These are phyloP conservation scores for Arxiozyma telluris DNA, from an alignment of 1,139 yeast species.

Conservation along the genomic window DNA sequence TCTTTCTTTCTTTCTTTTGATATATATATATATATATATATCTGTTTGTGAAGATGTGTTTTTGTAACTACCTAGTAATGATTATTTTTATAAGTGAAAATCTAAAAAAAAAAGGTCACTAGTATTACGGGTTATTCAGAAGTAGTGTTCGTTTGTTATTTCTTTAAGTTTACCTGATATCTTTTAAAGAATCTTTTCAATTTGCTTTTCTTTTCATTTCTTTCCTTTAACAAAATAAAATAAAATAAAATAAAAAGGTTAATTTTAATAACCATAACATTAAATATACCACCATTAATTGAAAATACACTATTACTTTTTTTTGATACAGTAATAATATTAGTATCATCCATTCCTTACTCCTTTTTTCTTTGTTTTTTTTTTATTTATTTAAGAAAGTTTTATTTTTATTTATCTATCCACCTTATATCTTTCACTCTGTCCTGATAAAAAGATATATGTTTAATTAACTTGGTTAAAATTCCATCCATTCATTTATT, in stretches of 20 bases:
- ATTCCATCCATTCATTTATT: slow-evolving; percentile 2
- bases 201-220: too few species aligned
- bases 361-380: too few species aligned
- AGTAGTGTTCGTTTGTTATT: not conserved
- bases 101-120: too few species aligned
- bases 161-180: too few species aligned
- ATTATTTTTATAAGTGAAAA: not conserved
- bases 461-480: not conserved
- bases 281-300: not conserved
- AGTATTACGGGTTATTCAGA: not conserved
- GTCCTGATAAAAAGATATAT: not conserved
- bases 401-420: not conserved
- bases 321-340: not conserved
- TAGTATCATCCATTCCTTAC: slow-evolving; percentile 4
- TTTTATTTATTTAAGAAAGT: too few species aligned
- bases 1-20: not conserved
- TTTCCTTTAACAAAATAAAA: too few species aligned
- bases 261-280: too few species aligned
- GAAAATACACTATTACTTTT: too few species aligned
- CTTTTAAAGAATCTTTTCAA: not conserved
- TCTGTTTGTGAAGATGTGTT: not conserved
- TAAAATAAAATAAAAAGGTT: too few species aligned
- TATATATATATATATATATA: not conserved
- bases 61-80: not conserved
- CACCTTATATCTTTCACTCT: not conserved